Evolutionary conservation across 75 land plant species (phyloP).

Genomic region (Adiantum capillusveneris): DNA sequence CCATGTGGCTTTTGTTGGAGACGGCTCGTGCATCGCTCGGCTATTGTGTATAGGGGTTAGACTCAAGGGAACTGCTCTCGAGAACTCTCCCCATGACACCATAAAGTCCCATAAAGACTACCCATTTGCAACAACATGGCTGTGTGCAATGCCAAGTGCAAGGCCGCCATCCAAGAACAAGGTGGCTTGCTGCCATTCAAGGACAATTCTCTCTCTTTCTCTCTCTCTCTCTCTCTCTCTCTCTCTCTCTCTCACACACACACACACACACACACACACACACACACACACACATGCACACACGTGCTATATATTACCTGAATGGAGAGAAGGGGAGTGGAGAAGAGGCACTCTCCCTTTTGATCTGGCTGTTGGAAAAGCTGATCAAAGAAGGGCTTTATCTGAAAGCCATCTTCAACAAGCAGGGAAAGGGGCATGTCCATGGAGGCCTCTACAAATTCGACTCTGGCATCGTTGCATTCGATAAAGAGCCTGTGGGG

Average conservation of each 20-base stretch:
- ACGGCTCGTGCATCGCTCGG: too few relatives aligned
- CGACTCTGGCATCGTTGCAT: background rate
- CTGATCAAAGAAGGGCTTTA: background rate
- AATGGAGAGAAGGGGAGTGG: background rate
- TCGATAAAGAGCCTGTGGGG: background rate
- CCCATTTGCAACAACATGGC: constrained; percentile 6
- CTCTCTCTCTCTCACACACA: too few relatives aligned
- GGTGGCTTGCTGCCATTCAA: constrained; percentile 1
- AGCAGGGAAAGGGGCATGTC: background rate
- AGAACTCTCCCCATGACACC: too few relatives aligned
- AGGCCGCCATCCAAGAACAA: constrained; percentile 4
- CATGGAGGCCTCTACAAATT: background rate
- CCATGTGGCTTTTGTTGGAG: too few relatives aligned
- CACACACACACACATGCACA: too few relatives aligned
- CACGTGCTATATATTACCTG: background rate
- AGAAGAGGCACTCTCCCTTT: background rate
- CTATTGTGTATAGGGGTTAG: too few relatives aligned
- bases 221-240: too few relatives aligned
- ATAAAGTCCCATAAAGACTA: too few relatives aligned
- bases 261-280: too few relatives aligned
- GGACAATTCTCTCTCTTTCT: too few relatives aligned
- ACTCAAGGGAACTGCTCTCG: too few relatives aligned
- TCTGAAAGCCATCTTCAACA: background rate
- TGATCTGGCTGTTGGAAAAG: background rate
- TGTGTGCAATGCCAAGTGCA: background rate